These are phyloP conservation scores for Rhododendron ferrugineum DNA, from an alignment of 148 eudicot genomes.

Conservation along the genomic window DNA sequence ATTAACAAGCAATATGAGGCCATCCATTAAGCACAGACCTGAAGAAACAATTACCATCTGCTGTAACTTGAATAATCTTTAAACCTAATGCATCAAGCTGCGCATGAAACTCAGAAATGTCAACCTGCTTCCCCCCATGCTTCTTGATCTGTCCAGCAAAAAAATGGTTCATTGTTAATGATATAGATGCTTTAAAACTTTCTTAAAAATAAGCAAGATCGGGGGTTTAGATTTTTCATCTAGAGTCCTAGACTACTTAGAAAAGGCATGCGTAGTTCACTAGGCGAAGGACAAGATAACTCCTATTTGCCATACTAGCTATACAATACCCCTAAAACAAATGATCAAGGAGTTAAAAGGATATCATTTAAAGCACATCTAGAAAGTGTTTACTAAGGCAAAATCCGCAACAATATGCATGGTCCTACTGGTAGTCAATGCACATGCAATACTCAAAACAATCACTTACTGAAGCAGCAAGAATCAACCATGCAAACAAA, in stretches of 20 bases:
- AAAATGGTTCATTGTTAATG: neutral
- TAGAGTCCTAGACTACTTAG: neutral
- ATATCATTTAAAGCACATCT: neutral
- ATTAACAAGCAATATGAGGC: slow-evolving; percentile 4
- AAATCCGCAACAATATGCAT: neutral
- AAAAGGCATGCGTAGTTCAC: neutral
- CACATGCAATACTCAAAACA: neutral
- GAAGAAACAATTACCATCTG: slow-evolving; percentile 98
- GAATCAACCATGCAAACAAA: neutral
- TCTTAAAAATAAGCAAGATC: neutral
- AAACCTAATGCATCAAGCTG: slow-evolving; percentile 84
- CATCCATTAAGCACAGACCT: slow-evolving; percentile 50
- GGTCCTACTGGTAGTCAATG: neutral
- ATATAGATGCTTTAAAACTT: neutral
- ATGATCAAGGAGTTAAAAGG: neutral
- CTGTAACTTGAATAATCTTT: slow-evolving; percentile 74
- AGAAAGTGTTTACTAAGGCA: neutral
- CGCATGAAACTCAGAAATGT: slow-evolving; percentile 52
- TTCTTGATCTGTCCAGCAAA: slow-evolving; percentile 48
- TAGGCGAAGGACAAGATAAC: neutral
- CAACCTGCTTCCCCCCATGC: slow-evolving; percentile 66
- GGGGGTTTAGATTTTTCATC: neutral
- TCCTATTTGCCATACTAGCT: neutral
- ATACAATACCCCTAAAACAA: neutral
- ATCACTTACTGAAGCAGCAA: neutral